Conservation (phyloP, 164 flowering plant genomes). For the Litsea cubeba region DNA sequence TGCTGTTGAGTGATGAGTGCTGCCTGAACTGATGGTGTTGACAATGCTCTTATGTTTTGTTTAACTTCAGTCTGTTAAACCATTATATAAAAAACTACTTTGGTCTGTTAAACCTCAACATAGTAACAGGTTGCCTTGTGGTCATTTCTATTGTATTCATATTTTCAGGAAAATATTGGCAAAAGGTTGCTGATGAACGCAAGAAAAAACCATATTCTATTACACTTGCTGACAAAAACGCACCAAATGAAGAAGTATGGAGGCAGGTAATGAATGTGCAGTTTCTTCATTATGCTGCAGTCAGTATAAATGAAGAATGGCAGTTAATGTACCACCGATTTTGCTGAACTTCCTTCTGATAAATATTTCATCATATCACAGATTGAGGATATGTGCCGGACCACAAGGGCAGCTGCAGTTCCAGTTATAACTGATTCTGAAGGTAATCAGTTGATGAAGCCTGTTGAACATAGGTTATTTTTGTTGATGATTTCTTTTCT, state of each 20-base stretch:
- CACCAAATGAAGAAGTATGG: slow-evolving; percentile 99
- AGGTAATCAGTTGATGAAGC: slow-evolving; percentile 36
- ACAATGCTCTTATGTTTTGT: not conserved
- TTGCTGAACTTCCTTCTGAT: slow-evolving; percentile 4
- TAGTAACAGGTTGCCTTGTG: no score
- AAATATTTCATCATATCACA: slow-evolving; percentile 25
- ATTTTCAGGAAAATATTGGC: slow-evolving; percentile 79
- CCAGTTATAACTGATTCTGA: slow-evolving; percentile 89
- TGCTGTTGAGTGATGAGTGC: no score
- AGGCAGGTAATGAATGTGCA: slow-evolving; percentile 50
- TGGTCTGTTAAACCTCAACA: no score
- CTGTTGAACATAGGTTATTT: not conserved
- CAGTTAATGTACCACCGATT: not conserved
- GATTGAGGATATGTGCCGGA: slow-evolving; percentile 87
- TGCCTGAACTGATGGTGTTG: not conserved
- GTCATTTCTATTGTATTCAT: no score
- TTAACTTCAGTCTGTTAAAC: slow-evolving; percentile 2
- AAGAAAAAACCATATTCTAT: slow-evolving; percentile 70
- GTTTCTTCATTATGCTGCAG: not conserved
- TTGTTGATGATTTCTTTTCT: not conserved
- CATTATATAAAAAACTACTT: no score
- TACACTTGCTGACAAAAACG: slow-evolving; percentile 95
- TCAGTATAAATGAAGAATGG: not conserved
- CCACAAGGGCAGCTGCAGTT: slow-evolving; percentile 76
- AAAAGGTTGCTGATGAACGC: slow-evolving; percentile 75